Percentiles rank a stretch among this genome's conserved stretches.
Conservation (phyloP, 179 eudicot genomes). For the Carnegiea gigantea region DNA sequence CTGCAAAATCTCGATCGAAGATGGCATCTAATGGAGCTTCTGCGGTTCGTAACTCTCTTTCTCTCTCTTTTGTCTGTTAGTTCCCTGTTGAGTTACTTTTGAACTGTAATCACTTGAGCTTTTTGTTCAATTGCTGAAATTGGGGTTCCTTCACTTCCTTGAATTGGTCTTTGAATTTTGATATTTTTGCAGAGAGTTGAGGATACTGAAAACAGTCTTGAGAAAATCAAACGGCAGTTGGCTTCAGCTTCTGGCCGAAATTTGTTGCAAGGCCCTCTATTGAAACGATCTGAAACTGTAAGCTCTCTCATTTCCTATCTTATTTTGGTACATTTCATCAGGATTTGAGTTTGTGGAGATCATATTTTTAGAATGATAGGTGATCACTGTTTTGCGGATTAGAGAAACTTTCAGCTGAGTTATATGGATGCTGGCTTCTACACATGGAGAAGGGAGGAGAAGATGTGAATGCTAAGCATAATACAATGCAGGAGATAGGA, state of each 20-base stretch:
- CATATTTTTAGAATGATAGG: neutral
- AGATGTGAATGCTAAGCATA: neutral
- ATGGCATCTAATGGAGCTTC: slow-evolving; percentile 67
- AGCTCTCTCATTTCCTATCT: neutral
- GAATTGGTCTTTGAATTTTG: neutral
- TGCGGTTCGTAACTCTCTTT: slow-evolving; percentile 29
- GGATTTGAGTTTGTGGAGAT: slow-evolving; percentile 7
- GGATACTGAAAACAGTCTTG: slow-evolving; percentile 64
- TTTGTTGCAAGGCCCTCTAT: slow-evolving; percentile 89
- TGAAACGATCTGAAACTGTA: slow-evolving; percentile 98
- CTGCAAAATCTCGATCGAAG: neutral
- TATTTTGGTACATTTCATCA: neutral
- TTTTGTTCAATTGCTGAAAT: neutral
- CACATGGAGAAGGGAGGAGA: neutral
- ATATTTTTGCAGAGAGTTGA: slow-evolving; percentile 48
- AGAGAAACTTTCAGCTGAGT: neutral
- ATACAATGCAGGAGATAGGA: neutral
- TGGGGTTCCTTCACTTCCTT: neutral
- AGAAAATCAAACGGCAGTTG: slow-evolving; percentile 89
- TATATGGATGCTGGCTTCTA: neutral
- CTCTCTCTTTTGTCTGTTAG: neutral
- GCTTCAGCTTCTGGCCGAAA: slow-evolving; percentile 80
- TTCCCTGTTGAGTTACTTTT: neutral
- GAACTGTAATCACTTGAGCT: neutral
- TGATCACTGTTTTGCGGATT: slow-evolving; percentile 10